These are phyloP conservation scores for Teratosphaeria pseudoeucalypti DNA, from an alignment of 2,329 filamentous ascomycete species.

Conservation along the genomic window DNA sequence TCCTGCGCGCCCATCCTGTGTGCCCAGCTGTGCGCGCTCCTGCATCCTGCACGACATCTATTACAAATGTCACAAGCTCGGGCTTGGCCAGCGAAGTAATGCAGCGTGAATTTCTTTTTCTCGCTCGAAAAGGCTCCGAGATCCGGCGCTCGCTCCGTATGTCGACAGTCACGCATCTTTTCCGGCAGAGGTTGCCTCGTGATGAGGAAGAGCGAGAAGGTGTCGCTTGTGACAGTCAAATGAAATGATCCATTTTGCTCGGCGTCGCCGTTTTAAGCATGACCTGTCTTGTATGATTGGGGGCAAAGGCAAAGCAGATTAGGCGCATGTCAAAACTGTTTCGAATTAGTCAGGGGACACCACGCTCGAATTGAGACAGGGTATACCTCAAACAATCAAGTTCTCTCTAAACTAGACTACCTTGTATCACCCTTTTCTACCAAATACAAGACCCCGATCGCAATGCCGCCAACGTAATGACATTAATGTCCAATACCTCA, in stretches of 20 bases:
- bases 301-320: too few species aligned
- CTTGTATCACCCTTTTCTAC: not conserved
- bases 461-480: constrained; percentile 9
- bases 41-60: not conserved
- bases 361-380: too few species aligned
- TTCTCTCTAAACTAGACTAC: not conserved
- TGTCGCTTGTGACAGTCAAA: too few species aligned
- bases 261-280: too few species aligned
- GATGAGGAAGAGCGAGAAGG: not conserved
- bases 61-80: not conserved
- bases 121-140: not conserved
- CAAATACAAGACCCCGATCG: constrained; percentile 4
- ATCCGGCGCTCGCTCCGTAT: not conserved
- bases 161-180: not conserved
- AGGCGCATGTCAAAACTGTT: too few species aligned
- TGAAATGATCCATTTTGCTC: too few species aligned
- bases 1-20: not conserved
- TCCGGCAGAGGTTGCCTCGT: not conserved
- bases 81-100: not conserved
- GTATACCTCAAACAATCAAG: too few species aligned
- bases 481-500: not conserved
- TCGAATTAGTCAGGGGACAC: too few species aligned
- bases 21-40: not conserved
- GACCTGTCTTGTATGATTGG: too few species aligned
- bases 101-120: not conserved